Conservation (phyloP, 2,329 filamentous ascomycete species). For the Sarocladium strictum region DNA sequence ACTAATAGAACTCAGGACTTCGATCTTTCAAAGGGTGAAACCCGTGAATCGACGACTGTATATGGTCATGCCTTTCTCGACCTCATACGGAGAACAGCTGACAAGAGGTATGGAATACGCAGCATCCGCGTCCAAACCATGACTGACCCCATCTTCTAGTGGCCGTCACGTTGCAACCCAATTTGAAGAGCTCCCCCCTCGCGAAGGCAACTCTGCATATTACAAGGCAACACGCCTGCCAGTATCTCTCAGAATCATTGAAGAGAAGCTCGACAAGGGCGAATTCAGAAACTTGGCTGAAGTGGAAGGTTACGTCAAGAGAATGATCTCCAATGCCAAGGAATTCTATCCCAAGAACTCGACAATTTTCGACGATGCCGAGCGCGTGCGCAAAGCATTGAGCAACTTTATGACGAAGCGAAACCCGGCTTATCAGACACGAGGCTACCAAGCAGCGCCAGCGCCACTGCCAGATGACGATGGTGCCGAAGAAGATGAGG, state of each 20-base stretch:
- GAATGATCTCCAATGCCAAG: slow-evolving; percentile 83
- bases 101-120: slow-evolving; percentile 64
- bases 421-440: slow-evolving; percentile 73
- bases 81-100: slow-evolving; percentile 67
- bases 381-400: slow-evolving; percentile 77
- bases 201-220: slow-evolving; percentile 63
- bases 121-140: neutral
- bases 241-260: slow-evolving; percentile 70
- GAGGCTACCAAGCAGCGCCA: slow-evolving; percentile 63
- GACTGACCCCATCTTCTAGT: slow-evolving; percentile 33
- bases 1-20: slow-evolving; percentile 28
- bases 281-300: slow-evolving; percentile 66
- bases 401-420: slow-evolving; percentile 84
- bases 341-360: slow-evolving; percentile 72
- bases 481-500: slow-evolving; percentile 23
- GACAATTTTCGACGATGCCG: slow-evolving; percentile 73
- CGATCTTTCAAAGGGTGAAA: slow-evolving; percentile 52
- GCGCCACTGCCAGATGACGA: slow-evolving; percentile 57
- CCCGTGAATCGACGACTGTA: slow-evolving; percentile 60
- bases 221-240: slow-evolving; percentile 73
- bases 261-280: slow-evolving; percentile 63
- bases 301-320: slow-evolving; percentile 80
- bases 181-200: slow-evolving; percentile 67
- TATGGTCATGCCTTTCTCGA: slow-evolving; percentile 69
- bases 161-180: slow-evolving; percentile 68